Evolutionary conservation across 176 grass and related monocot genomes (phyloP), one percentile per base, ranked within the genome.

Genomic region (Poa pratensis): DNA sequence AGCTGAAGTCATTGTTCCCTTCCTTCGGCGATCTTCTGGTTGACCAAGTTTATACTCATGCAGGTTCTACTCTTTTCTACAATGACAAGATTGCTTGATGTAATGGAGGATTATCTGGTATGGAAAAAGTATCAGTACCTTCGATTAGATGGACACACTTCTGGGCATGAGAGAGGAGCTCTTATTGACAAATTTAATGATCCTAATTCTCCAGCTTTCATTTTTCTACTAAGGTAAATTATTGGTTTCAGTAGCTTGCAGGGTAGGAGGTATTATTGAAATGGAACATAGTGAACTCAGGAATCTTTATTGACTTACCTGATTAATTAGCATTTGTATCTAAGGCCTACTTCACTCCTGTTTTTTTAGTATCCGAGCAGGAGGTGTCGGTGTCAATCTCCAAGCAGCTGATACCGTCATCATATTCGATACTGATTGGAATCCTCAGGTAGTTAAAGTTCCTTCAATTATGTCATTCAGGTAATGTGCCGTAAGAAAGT

Each of bases 351-450:
- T 60, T 67, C 17, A 59, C 72, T 55, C 37, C 59, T 83, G 53
- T 83, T 88, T 83, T 87, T 53, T 20, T 77, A 99, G 96, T 77
- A 99, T 99, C 85, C 96, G 96, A 77, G 96, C 96, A 85, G 96
- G 96, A 69, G 96, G 96, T 12, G 96, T 99, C 53, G 96, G 96
- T 48, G 91, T 99, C 67, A 99, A 99, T 86, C 96, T 99, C 83
- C 96, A 99, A 92, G 94, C 96, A 86, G 96, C 96, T 67, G 96
- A 99, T 87, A 99, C 96, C n/a, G 96, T 99, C 63, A 99, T 99
- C 69, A 94, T 99, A 82, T 99, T 99, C 77, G 96, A 99, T 59
- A 99, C 96, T n/a, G 96, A 99, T 78, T 99, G 96, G 96, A 99
- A 99, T 75, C 96, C 96, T 84, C 96, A 99, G 96, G 96, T 88